These are phyloP conservation scores for Phoenix dactylifera DNA, from an alignment of 176 grass and related monocot species.

Conservation along the genomic window DNA sequence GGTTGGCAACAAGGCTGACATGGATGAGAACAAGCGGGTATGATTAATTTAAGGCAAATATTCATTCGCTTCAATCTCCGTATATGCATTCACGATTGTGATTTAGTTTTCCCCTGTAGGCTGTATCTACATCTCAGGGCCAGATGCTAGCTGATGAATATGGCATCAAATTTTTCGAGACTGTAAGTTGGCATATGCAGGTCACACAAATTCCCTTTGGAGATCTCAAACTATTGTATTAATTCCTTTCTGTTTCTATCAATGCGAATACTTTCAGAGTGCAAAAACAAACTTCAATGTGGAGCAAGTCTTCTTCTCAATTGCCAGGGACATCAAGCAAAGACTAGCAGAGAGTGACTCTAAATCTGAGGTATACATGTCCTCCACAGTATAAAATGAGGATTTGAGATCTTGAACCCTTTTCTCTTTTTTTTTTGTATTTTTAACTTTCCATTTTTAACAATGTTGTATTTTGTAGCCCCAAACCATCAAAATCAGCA, in stretches of 20 bases:
- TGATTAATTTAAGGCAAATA: neutral
- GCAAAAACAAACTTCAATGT: slow-evolving; percentile 92
- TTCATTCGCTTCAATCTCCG: too few species aligned
- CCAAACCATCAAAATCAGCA: slow-evolving; percentile 56
- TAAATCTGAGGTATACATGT: slow-evolving; percentile 38
- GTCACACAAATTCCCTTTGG: slow-evolving; percentile 1
- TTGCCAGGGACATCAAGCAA: slow-evolving; percentile 82
- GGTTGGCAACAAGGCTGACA: slow-evolving; percentile 91
- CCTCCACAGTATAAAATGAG: slow-evolving; percentile 3
- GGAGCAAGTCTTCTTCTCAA: slow-evolving; percentile 78
- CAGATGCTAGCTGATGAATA: slow-evolving; percentile 88
- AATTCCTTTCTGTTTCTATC: neutral
- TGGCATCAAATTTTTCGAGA: slow-evolving; percentile 86
- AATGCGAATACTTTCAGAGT: slow-evolving; percentile 39
- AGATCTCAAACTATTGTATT: neutral
- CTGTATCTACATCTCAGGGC: slow-evolving; percentile 68
- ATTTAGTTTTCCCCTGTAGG: slow-evolving; percentile 18
- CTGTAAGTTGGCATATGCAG: slow-evolving; percentile 30
- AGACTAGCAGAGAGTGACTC: slow-evolving; percentile 65
- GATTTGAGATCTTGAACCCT: neutral
- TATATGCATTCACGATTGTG: too few species aligned
- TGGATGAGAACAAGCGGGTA: slow-evolving; percentile 89
- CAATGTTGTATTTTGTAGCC: slow-evolving; percentile 31
- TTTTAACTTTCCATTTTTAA: neutral
- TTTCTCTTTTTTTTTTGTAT: neutral